Percentiles rank a stretch among this genome's conserved stretches.
These are phyloP conservation scores for Irpex lacteus DNA, from an alignment of 1,284 basidiomycete genomes.

Conservation along the genomic window DNA sequence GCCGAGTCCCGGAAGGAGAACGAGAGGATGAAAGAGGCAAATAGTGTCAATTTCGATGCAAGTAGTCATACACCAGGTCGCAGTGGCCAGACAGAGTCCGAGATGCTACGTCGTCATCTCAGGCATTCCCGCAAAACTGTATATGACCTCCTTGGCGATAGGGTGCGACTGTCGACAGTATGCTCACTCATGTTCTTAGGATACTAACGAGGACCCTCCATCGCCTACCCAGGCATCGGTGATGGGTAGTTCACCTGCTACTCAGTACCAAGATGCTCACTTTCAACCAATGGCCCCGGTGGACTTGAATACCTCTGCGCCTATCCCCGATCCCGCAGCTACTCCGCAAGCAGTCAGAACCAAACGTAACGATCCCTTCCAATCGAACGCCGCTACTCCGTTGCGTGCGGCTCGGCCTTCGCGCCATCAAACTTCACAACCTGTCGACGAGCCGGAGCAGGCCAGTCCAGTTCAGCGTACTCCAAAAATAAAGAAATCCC, in stretches of 20 bases:
- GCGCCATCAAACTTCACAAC: not conserved
- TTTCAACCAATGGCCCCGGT: not conserved
- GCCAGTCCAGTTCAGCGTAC: not conserved
- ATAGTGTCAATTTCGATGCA: not conserved
- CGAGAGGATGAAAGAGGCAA: not conserved
- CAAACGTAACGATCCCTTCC: not conserved
- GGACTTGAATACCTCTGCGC: not conserved
- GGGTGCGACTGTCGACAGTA: conserved; percentile 7
- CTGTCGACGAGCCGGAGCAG: not conserved
- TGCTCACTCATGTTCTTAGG: not conserved
- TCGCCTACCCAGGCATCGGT: not conserved
- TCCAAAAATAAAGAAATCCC: not conserved
- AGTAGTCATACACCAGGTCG: not conserved
- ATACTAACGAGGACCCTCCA: not conserved
- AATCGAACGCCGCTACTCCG: not conserved
- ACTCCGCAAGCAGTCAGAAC: not conserved
- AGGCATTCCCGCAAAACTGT: conserved; percentile 18
- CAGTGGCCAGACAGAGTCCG: conserved; percentile 3
- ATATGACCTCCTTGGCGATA: conserved; percentile 14
- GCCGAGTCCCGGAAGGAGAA: not conserved
- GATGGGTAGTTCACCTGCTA: not conserved
- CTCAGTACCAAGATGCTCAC: not conserved
- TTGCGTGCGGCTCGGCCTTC: not conserved
- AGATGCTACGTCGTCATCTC: conserved; percentile 16
- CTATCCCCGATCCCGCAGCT: not conserved